phyloP scores from a whole-genome alignment of 2,329 filamentous ascomycete genomes.

The Verticillium isaacii region DNA sequence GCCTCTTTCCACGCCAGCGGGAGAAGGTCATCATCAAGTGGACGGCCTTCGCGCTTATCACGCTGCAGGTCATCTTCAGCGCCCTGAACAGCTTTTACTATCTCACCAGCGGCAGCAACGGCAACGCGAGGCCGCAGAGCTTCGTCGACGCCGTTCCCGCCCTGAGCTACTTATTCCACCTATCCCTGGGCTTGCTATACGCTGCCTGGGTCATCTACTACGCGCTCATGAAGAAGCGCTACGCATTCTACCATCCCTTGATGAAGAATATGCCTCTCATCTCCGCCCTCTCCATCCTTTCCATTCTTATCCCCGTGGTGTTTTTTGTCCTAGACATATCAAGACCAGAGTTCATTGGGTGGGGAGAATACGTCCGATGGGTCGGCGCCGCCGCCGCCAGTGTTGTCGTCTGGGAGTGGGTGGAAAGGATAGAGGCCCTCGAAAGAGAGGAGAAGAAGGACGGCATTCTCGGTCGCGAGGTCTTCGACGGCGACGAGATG shows the following conservation, averaged over 20 bases:
- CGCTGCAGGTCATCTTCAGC: constrained; percentile 85
- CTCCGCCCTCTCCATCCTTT: constrained; percentile 69
- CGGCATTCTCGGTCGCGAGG: constrained; percentile 82
- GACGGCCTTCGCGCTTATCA: constrained; percentile 91
- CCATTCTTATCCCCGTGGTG: constrained; percentile 83
- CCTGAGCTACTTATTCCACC: constrained; percentile 83
- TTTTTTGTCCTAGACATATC: constrained; percentile 92
- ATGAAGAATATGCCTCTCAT: constrained; percentile 88
- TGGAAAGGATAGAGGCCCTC: constrained; percentile 86
- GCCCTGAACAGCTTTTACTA: constrained; percentile 81
- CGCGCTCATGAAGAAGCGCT: constrained; percentile 83
- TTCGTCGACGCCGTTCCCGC: constrained; percentile 91
- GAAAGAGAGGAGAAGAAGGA: constrained; percentile 93
- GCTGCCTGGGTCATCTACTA: constrained; percentile 95
- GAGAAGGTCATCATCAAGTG: constrained; percentile 99
- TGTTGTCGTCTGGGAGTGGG: constrained; percentile 98
- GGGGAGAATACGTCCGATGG: constrained; percentile 95
- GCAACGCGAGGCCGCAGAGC: constrained; percentile 59
- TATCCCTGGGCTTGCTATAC: constrained; percentile 81
- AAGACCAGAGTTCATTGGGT: constrained; percentile 78
- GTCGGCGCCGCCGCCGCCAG: constrained; percentile 92
- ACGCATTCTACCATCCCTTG: constrained; percentile 83
- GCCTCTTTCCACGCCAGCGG: constrained; percentile 90
- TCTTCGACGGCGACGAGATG: constrained; percentile 94
- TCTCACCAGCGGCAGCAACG: constrained; percentile 42